These are phyloP conservation scores for Solidago caesia DNA, from an alignment of 129 eudicot species.

Conservation along the genomic window DNA sequence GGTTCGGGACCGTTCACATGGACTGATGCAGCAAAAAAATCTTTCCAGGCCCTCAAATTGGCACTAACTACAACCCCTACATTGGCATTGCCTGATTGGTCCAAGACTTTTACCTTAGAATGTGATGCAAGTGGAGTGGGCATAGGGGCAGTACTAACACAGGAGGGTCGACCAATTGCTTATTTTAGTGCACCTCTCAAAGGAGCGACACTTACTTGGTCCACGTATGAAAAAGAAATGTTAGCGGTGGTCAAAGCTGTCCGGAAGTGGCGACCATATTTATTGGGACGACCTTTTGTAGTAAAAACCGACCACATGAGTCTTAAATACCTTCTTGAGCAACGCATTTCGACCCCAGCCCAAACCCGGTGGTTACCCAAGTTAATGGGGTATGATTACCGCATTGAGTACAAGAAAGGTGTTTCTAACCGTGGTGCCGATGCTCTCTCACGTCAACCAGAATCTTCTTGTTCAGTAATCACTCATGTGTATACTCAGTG, in stretches of 20 bases:
- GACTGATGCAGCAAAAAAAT: not conserved
- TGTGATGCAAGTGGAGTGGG: conserved; percentile 24
- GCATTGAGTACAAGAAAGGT: conserved; percentile 12
- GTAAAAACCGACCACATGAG: not conserved
- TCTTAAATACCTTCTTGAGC: conserved; percentile 1
- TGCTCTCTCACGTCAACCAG: not conserved
- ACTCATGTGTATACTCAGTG: not conserved
- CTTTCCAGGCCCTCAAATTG: not conserved
- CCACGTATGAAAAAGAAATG: conserved; percentile 15
- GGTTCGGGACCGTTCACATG: not conserved
- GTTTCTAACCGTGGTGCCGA: conserved; percentile 6
- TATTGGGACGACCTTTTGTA: not conserved
- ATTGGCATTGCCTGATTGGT: conserved; percentile 12
- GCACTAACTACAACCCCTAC: conserved; percentile 5
- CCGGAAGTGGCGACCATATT: conserved; percentile 7
- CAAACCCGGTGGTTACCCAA: conserved; percentile 18
- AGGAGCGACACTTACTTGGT: not conserved
- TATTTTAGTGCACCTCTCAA: conserved; percentile 8
- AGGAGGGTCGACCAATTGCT: not conserved
- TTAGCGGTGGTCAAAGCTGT: conserved; percentile 4
- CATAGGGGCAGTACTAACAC: not conserved
- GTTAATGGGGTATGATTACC: conserved; percentile 7
- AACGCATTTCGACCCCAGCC: not conserved
- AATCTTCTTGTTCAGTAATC: not conserved
- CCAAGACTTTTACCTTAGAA: conserved; percentile 8